Evolutionary conservation across 257 asterid species (phyloP).

Genomic region (Phtheirospermum japonicum): DNA sequence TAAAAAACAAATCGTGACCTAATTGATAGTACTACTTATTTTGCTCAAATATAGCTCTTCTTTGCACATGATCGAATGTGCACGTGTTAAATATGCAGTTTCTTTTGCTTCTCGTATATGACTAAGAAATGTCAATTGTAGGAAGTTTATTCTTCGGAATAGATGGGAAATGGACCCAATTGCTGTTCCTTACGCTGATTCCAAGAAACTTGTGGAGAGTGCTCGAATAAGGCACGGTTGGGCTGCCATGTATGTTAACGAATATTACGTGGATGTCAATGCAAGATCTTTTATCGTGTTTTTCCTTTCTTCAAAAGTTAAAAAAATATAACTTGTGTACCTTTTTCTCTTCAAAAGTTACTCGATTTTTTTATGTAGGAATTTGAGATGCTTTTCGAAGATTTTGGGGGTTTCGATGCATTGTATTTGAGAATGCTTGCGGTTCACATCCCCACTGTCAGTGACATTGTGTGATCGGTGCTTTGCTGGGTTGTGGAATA

Average conservation of each 20-base stretch:
- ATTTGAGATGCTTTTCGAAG: conserved; percentile 78
- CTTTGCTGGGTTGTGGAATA: conserved; percentile 63
- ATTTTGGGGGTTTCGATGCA: conserved; percentile 94
- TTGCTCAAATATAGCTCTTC: conserved; percentile 20
- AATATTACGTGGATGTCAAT: conserved; percentile 73
- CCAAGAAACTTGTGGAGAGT: conserved; percentile 74
- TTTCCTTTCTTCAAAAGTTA: conserved; percentile 19
- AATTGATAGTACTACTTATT: conserved; percentile 7
- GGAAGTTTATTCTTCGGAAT: conserved; percentile 67
- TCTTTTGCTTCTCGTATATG: conserved; percentile 28
- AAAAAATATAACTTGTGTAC: neutral
- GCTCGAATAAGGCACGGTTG: conserved; percentile 98
- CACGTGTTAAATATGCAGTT: conserved; percentile 20
- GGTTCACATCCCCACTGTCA: conserved; percentile 70
- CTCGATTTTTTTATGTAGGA: conserved; percentile 69
- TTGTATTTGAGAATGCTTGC: conserved; percentile 83
- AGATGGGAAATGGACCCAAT: conserved; percentile 97
- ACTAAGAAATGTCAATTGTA: conserved; percentile 33
- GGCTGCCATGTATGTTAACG: conserved; percentile 79
- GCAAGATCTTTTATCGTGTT: conserved; percentile 41
- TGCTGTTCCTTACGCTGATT: conserved; percentile 89
- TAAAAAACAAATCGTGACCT: neutral
- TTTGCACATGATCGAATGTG: conserved; percentile 22
- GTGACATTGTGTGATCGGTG: conserved; percentile 51
- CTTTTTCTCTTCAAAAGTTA: no score